phyloP scores from a whole-genome alignment of 768 basidiomycete species.

The Lactifluus piperatus region DNA sequence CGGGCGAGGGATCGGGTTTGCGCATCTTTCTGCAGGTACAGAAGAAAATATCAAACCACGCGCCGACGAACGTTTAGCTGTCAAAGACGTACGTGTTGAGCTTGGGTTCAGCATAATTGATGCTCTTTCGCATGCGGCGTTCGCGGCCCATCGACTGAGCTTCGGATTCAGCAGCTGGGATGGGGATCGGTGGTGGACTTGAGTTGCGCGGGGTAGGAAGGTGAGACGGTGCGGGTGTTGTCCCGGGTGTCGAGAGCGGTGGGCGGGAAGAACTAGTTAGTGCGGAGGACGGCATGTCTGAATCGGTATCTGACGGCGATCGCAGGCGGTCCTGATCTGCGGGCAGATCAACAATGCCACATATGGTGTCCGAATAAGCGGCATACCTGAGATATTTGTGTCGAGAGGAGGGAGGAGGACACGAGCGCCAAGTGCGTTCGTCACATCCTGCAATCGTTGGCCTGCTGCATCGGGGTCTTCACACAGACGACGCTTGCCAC shows the following conservation, averaged over 20 bases:
- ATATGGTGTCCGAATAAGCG: neutral
- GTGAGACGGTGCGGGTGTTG: slow-evolving; percentile 34
- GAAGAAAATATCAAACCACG: neutral
- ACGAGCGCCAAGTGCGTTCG: slow-evolving; percentile 43
- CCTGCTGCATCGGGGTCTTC: slow-evolving; percentile 35
- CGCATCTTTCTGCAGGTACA: slow-evolving; percentile 66
- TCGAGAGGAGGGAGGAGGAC: slow-evolving; percentile 30
- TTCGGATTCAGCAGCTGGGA: slow-evolving; percentile 23
- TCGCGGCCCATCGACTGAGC: slow-evolving; percentile 28
- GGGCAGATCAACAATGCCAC: slow-evolving; percentile 16
- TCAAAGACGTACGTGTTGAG: slow-evolving; percentile 62
- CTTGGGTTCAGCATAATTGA: slow-evolving; percentile 85
- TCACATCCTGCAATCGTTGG: slow-evolving; percentile 54
- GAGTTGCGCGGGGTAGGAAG: slow-evolving; percentile 36
- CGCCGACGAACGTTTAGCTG: no score
- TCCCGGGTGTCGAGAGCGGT: slow-evolving; percentile 35
- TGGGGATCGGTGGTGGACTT: slow-evolving; percentile 29
- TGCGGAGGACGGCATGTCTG: slow-evolving; percentile 22
- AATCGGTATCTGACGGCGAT: slow-evolving; percentile 12
- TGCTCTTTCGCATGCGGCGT: slow-evolving; percentile 63
- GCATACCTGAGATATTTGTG: slow-evolving; percentile 30
- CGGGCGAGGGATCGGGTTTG: slow-evolving; percentile 52
- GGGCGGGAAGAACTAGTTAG: slow-evolving; percentile 29
- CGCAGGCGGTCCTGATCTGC: slow-evolving; percentile 13
- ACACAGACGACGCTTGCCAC: slow-evolving; percentile 26